These are phyloP conservation scores for Alternaria triticimaculans DNA, from an alignment of 2,329 filamentous ascomycete genomes.

Conservation along the genomic window DNA sequence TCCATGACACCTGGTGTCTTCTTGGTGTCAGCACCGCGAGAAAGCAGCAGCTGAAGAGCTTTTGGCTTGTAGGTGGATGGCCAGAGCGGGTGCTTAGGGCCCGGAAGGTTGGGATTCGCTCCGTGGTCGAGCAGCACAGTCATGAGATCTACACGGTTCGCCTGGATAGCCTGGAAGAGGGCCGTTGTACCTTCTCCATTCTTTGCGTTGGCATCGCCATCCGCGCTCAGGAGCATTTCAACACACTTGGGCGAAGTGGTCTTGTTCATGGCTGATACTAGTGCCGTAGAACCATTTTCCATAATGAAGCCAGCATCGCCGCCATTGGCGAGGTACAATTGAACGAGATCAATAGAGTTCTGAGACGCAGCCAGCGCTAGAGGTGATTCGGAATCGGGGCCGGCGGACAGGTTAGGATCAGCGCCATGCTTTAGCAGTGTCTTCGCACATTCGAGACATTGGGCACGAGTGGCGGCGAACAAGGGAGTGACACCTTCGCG, in stretches of 20 bases:
- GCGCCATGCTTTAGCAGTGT: conserved; percentile 37
- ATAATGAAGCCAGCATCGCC: conserved; percentile 63
- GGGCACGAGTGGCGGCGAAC: conserved; percentile 33
- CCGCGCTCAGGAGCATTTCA: conserved; percentile 66
- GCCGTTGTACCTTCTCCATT: conserved; percentile 68
- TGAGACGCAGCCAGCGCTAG: conserved; percentile 59
- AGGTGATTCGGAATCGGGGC: conserved; percentile 62
- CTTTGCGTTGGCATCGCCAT: conserved; percentile 65
- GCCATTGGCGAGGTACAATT: conserved; percentile 67
- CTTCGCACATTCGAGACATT: conserved; percentile 55
- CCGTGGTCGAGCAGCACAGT: conserved; percentile 62
- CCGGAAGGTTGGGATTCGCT: conserved; percentile 72
- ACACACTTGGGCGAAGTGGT: conserved; percentile 62
- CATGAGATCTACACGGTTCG: conserved; percentile 64
- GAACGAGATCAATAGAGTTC: conserved; percentile 63
- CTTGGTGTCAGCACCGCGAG: conserved; percentile 65
- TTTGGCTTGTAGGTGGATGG: conserved; percentile 65
- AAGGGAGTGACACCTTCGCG: conserved; percentile 39
- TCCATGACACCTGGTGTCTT: conserved; percentile 70
- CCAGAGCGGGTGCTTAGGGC: conserved; percentile 73
- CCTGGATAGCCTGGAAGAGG: conserved; percentile 67
- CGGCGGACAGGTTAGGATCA: conserved; percentile 33
- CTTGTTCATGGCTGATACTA: conserved; percentile 67
- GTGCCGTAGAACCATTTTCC: conserved; percentile 64
- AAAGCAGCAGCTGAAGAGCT: conserved; percentile 65